These are phyloP conservation scores for Saxispiralis lemnorum DNA, from an alignment of 495 filamentous ascomycete species.

Conservation along the genomic window DNA sequence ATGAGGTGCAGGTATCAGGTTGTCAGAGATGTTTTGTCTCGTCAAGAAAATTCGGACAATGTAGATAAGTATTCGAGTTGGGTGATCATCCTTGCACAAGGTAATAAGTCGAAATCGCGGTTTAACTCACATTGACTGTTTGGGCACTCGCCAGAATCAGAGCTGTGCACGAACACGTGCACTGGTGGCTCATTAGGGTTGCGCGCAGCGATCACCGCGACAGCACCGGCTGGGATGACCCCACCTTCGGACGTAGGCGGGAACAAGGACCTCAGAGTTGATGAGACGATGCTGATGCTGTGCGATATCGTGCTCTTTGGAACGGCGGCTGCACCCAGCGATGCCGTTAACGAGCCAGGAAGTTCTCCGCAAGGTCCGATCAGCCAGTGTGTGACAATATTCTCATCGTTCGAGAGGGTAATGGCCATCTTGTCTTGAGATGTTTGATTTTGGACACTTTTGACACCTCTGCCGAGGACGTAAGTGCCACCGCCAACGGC, in stretches of 20 bases:
- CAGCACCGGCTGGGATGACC: conserved; percentile 52
- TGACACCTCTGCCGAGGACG: conserved; percentile 57
- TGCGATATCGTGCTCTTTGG: conserved; percentile 5
- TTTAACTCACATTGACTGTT: conserved; percentile 64
- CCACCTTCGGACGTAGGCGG: conserved; percentile 53
- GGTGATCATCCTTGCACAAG: conserved; percentile 56
- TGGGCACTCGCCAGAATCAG: conserved; percentile 80
- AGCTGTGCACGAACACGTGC: conserved; percentile 61
- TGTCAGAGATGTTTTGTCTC: conserved; percentile 76
- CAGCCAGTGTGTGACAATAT: conserved; percentile 38
- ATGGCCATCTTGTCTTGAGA: background rate
- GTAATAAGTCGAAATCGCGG: conserved; percentile 16
- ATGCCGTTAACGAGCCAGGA: conserved; percentile 18
- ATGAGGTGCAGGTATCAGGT: conserved; percentile 47
- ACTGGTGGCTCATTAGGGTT: conserved; percentile 34
- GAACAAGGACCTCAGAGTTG: conserved; percentile 49
- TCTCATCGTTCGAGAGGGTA: conserved; percentile 35
- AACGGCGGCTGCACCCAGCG: conserved; percentile 5
- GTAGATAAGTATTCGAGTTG: conserved; percentile 92
- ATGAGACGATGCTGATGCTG: conserved; percentile 49
- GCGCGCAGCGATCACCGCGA: conserved; percentile 50
- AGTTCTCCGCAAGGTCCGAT: conserved; percentile 27
- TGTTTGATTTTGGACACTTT: conserved; percentile 29
- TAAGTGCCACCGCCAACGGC: conserved; percentile 87
- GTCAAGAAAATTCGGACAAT: conserved; percentile 60